Evolutionary conservation across 371 early-diverging fungal species (phyloP).

Genomic region (Mortierella sp.): DNA sequence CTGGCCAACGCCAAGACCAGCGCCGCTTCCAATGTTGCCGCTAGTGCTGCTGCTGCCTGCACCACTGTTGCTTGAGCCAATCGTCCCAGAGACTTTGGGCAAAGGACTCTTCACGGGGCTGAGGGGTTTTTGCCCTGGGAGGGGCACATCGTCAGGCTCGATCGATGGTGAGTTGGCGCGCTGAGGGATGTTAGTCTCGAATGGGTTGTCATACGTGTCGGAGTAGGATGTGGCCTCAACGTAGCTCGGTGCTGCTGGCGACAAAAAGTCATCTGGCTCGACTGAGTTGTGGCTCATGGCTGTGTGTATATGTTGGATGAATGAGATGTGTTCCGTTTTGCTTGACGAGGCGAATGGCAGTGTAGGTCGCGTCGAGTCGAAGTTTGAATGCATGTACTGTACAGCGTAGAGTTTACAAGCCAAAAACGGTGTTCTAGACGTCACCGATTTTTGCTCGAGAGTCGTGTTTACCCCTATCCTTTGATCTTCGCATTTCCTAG

Average conservation of each 20-base stretch:
- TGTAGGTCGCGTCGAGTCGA: too few relatives aligned
- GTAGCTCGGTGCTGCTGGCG: conserved; percentile 51
- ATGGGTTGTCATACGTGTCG: conserved; percentile 55
- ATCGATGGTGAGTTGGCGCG: conserved; percentile 51
- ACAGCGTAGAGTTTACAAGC: too few relatives aligned
- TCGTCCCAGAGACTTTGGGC: conserved; percentile 54
- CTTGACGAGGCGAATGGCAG: too few relatives aligned
- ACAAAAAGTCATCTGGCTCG: conserved; percentile 55
- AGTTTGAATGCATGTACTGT: too few relatives aligned
- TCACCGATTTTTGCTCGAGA: too few relatives aligned
- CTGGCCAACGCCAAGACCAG: conserved; percentile 52
- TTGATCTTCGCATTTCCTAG: too few relatives aligned
- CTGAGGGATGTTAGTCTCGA: conserved; percentile 54
- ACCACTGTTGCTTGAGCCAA: conserved; percentile 35
- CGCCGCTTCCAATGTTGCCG: conserved; percentile 32
- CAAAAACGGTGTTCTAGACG: too few relatives aligned
- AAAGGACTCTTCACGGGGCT: conserved; percentile 34
- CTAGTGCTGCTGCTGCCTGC: conserved; percentile 6
- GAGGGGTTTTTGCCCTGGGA: conserved; percentile 51
- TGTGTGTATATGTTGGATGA: background rate
- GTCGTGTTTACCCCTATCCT: too few relatives aligned
- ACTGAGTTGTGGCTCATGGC: conserved; percentile 27
- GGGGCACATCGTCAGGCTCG: conserved; percentile 54
- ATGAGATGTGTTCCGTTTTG: background rate
- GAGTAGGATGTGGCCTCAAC: conserved; percentile 48